Evolutionary conservation across 148 eudicot genomes (phyloP).

Genomic region (Bassia scoparia): DNA sequence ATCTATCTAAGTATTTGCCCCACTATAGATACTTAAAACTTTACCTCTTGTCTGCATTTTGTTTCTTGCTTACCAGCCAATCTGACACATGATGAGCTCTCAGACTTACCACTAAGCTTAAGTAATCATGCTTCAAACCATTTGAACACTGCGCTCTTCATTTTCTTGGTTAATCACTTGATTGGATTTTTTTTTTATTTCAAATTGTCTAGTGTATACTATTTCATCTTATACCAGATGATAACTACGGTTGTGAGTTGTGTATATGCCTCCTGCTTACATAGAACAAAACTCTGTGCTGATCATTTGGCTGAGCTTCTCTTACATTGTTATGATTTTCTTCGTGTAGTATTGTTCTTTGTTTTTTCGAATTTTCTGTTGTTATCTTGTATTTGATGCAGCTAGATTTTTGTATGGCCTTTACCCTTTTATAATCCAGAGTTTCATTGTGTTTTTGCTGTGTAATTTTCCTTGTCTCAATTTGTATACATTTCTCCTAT

Average conservation of each 20-base stretch:
- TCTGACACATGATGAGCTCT: neutral
- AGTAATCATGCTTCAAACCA: neutral
- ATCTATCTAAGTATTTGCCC: neutral
- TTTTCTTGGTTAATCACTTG: conserved; percentile 1
- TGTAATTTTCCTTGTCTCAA: conserved; percentile 13
- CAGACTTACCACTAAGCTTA: neutral
- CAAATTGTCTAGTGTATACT: neutral
- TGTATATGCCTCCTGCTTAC: no score
- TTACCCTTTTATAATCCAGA: neutral
- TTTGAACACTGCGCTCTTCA: neutral
- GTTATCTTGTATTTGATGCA: no score
- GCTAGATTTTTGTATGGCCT: neutral
- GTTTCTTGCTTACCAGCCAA: neutral
- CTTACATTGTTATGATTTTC: no score
- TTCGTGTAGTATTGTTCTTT: no score
- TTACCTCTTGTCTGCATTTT: neutral
- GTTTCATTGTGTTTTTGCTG: neutral
- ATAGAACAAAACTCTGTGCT: no score
- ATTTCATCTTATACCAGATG: neutral
- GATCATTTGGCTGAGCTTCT: no score
- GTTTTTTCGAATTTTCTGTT: no score
- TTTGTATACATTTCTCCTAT: conserved; percentile 22
- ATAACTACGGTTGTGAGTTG: neutral
- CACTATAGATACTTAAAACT: neutral
- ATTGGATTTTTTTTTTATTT: neutral